phyloP scores from a whole-genome alignment of 768 basidiomycete species.

The Calocera viscosa region DNA sequence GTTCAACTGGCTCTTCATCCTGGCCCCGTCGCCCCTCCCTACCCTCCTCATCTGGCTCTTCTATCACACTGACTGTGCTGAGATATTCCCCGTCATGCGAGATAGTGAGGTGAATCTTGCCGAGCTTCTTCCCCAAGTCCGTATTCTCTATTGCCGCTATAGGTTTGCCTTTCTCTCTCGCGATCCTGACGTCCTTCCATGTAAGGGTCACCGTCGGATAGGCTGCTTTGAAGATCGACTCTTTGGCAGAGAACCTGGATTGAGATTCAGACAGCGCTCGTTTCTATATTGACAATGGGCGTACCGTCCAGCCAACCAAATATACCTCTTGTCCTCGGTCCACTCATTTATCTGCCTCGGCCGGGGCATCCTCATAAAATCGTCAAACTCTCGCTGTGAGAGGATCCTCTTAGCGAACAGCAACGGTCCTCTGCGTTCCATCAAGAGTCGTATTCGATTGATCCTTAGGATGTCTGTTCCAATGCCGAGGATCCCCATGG shows the following conservation, averaged over 20 bases:
- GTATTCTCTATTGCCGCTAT: slow-evolving; percentile 29
- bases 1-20: too few relatives aligned
- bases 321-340: slow-evolving; percentile 19
- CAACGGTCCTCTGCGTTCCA: slow-evolving; percentile 36
- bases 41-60: neutral
- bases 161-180: slow-evolving; percentile 25
- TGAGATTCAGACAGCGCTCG: neutral
- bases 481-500: slow-evolving; percentile 56
- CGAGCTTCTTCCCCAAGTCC: slow-evolving; percentile 20
- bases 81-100: slow-evolving; percentile 77
- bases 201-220: slow-evolving; percentile 48
- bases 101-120: slow-evolving; percentile 51
- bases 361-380: slow-evolving; percentile 31
- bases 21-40: too few relatives aligned
- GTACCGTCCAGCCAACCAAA: slow-evolving; percentile 64
- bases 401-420: slow-evolving; percentile 53
- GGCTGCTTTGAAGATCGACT: slow-evolving; percentile 76
- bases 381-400: slow-evolving; percentile 34
- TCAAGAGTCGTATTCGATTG: slow-evolving; percentile 47
- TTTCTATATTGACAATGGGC: slow-evolving; percentile 17
- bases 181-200: slow-evolving; percentile 66
- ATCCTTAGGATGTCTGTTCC: slow-evolving; percentile 64
- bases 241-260: slow-evolving; percentile 40
- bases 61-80: slow-evolving; percentile 13
- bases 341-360: slow-evolving; percentile 14